Evolutionary conservation across 2,329 filamentous ascomycete species (phyloP), one percentile per base, ranked within the genome.

Genomic region (Xylariaceae sp.): DNA sequence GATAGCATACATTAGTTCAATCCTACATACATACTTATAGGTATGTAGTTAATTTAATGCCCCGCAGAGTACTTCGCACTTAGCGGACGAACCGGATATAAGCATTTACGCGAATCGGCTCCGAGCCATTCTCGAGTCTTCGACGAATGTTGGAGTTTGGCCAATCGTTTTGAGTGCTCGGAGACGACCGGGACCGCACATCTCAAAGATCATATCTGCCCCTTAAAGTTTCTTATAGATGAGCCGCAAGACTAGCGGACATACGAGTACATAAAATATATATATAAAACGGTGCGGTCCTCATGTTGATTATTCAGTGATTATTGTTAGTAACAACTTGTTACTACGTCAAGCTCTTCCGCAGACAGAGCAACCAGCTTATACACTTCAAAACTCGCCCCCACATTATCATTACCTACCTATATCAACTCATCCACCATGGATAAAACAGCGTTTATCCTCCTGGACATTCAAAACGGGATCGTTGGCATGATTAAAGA

Each of bases 391-490:
- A n/a, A n/a, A n/a, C n/a, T 26, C 20, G 33, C 45, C 10, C 21
- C 16, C 26, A 13, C 20, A 44, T 44, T 24, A 41, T 15, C 24
- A n/a, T 11, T 3, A 8, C 5, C 27, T 23, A 41, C 45, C 13
- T n/a, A 20, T 10, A 13, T 18, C 4, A 30, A 21, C 30, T 15
- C 18, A 48, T 54, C 36, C 51, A 59, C 26, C 30, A 68, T 67
- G 65, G 53, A 43, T 4, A 63, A 62, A 41, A 67, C 67, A 6
- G 69, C 69, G 6, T 60, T 74, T 6, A 59, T 74, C 30, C 56
- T 73, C 40, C 66, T 74, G 37, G 72, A 74, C 58, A 30, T 73
- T 37, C 70, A 74, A 56, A 63, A 57, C 15, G 69, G 67, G 36
- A 61, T 66, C 33, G 8, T 73, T 29, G 53, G 63, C 16, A 60